Base-by-base conservation (phyloP, 371 early-diverging fungal genomes). In the Thermomucor indicae-seudaticae region DNA sequence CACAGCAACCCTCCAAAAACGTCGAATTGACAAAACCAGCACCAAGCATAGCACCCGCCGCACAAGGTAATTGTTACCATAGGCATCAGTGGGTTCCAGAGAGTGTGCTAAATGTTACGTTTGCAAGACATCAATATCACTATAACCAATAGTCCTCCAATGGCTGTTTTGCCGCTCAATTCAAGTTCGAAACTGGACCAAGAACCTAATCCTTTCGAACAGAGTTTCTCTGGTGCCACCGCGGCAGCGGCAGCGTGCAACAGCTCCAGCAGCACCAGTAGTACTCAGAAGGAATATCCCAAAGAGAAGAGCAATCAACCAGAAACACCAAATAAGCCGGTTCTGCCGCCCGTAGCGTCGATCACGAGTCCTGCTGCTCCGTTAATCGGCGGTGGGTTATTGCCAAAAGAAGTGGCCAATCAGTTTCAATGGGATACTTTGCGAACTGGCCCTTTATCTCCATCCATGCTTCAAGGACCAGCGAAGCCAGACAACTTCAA, bases 171-270 rank as follows among this genome's bases (percentile, higher is more conserved):
- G 6, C 70, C 67, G 19, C 47, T 71, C 6, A 64, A 67, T 49
- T 59, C 73, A 11, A 64, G 65, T 39, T 55, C 80, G 17, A 90
- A 90, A 54, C 75, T 90, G 43, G 84, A 88, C 62, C 72, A 81
- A 55, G 92, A 92, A 49, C 89, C 89, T 23, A 92, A 92, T 69
- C 91, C 90, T 24, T 92, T 92, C 55, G 92, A 90, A 55, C 81
- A 87, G 53, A 88, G 88, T 52, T 92, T 92, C 57, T 83, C 87
- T 4, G 67, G 77, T 32, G 60, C 19, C 48, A 55, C 49, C 5
- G 42, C 46, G 5, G 25, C 47, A 7, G 31, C 8, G 3, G 22
- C 32, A 5, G 12, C 34, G n/a, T n/a, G n/a, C 53, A 37, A 42
- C 45, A 44, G 27, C 17, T 31, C 47, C 6, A 20, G 19, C 24